These are phyloP conservation scores for Massariosphaeria phaeospora DNA, from an alignment of 495 filamentous ascomycete genomes.

Conservation along the genomic window DNA sequence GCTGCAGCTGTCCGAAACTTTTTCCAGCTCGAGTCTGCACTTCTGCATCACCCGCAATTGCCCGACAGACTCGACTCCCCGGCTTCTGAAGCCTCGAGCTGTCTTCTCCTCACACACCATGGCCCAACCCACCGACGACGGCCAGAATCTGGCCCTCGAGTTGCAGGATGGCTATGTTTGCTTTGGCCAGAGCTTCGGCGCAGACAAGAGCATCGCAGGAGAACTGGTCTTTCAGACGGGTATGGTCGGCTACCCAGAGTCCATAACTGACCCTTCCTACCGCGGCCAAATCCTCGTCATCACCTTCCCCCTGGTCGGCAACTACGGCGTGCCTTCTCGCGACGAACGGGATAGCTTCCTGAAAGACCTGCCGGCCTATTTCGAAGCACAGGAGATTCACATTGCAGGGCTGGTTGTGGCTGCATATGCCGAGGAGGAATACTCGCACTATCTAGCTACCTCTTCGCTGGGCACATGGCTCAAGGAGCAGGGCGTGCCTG, in stretches of 20 bases:
- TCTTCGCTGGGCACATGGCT: slow-evolving; percentile 92
- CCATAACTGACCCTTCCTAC: slow-evolving; percentile 88
- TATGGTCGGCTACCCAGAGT: slow-evolving; percentile 98
- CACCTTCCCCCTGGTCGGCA: slow-evolving; percentile 85
- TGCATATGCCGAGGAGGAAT: slow-evolving; percentile 88
- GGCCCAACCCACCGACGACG: slow-evolving; percentile 13
- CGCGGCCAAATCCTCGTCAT: slow-evolving; percentile 87
- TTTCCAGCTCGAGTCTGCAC: background rate
- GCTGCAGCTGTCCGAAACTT: slow-evolving; percentile 1
- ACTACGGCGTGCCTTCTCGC: slow-evolving; percentile 87
- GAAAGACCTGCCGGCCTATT: slow-evolving; percentile 77
- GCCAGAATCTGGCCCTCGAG: slow-evolving; percentile 63
- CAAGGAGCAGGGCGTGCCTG: slow-evolving; percentile 91
- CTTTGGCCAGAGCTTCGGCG: slow-evolving; percentile 92
- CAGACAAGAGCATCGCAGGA: slow-evolving; percentile 82
- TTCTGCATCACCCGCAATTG: slow-evolving; percentile 13
- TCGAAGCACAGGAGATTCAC: slow-evolving; percentile 88
- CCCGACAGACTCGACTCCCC: slow-evolving; percentile 11
- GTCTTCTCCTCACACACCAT: slow-evolving; percentile 16
- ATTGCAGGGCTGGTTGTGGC: slow-evolving; percentile 85
- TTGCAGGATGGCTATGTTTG: slow-evolving; percentile 83
- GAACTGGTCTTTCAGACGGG: slow-evolving; percentile 99
- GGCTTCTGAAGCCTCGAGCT: slow-evolving; percentile 17
- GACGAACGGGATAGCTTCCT: slow-evolving; percentile 76
- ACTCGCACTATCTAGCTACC: slow-evolving; percentile 82